Evolutionary conservation across 495 filamentous ascomycete genomes (phyloP).

Genomic region (Aspergillus ostianus): DNA sequence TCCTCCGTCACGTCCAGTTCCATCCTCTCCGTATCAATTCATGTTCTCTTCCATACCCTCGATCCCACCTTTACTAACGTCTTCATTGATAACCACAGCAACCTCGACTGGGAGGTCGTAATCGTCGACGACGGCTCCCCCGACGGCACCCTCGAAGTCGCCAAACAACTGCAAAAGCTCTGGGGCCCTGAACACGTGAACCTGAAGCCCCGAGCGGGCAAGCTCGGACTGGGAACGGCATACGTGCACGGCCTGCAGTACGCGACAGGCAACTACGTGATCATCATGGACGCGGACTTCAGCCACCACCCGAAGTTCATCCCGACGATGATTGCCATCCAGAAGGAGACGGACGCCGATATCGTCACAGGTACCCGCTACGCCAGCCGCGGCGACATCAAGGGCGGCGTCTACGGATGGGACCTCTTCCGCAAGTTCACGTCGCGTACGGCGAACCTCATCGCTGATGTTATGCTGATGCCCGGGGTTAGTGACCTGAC

Average conservation of each 20-base stretch:
- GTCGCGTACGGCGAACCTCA: conserved; percentile 84
- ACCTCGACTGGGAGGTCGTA: conserved; percentile 96
- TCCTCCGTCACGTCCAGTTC: neutral
- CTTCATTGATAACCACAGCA: conserved; percentile 45
- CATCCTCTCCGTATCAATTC: neutral
- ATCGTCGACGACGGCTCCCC: conserved; percentile 98
- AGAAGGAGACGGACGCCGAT: conserved; percentile 72
- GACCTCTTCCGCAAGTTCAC: conserved; percentile 96
- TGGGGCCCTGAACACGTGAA: conserved; percentile 74
- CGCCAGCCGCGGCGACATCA: conserved; percentile 55
- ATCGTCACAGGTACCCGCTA: conserved; percentile 97
- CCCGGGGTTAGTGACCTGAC: conserved; percentile 97
- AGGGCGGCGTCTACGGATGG: conserved; percentile 96
- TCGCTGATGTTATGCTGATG: conserved; percentile 89
- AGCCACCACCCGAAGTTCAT: conserved; percentile 98
- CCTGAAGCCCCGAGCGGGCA: conserved; percentile 83
- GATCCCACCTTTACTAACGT: neutral
- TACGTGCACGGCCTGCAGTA: conserved; percentile 94
- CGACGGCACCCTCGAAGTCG: conserved; percentile 88
- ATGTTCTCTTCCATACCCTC: neutral
- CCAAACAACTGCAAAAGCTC: conserved; percentile 80
- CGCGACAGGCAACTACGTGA: conserved; percentile 85
- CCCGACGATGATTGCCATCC: conserved; percentile 76
- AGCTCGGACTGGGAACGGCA: conserved; percentile 93
- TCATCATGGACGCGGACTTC: conserved; percentile 99